Percentiles rank a stretch among this genome's conserved stretches.
Evolutionary conservation across 129 eudicot genomes (phyloP).

Genomic region (Erigeron canadensis): DNA sequence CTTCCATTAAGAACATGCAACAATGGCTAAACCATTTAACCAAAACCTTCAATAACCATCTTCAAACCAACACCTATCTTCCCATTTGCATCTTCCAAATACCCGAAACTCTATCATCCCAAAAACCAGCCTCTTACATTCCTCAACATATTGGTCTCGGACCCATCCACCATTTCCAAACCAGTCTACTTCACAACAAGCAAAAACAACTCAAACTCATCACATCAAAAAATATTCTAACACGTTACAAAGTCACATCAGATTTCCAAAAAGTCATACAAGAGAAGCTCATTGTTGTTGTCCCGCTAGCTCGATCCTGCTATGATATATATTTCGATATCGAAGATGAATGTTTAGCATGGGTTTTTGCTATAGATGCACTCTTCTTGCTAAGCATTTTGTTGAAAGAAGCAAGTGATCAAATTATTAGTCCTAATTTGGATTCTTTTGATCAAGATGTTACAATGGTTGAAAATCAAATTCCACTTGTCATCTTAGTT

Average conservation of each 20-base stretch:
- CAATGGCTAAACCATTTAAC: constrained; percentile 20
- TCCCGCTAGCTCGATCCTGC: constrained; percentile 25
- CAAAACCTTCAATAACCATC: constrained; percentile 6
- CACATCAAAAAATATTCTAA: constrained; percentile 17
- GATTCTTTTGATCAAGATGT: constrained; percentile 26
- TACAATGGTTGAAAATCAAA: constrained; percentile 48
- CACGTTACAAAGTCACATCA: constrained; percentile 2
- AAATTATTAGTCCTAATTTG: background rate
- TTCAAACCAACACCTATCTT: constrained; percentile 12
- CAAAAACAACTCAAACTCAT: constrained; percentile 29
- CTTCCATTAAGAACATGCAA: constrained; percentile 22
- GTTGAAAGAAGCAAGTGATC: background rate
- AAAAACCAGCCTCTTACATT: constrained; percentile 23
- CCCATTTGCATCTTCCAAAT: constrained; percentile 26
- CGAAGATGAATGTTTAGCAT: constrained; percentile 22
- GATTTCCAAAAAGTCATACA: background rate
- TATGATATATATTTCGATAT: constrained; percentile 33
- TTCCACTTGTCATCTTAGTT: constrained; percentile 33
- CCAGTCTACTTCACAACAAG: constrained; percentile 20
- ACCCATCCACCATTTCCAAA: constrained; percentile 33
- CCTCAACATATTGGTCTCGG: constrained; percentile 29
- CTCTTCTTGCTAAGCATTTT: constrained; percentile 29
- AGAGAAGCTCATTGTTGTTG: background rate
- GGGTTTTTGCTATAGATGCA: constrained; percentile 33
- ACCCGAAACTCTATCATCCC: constrained; percentile 22